Evolutionary conservation across 2,329 filamentous ascomycete species (phyloP).

Genomic region (Ophiostoma sp.): DNA sequence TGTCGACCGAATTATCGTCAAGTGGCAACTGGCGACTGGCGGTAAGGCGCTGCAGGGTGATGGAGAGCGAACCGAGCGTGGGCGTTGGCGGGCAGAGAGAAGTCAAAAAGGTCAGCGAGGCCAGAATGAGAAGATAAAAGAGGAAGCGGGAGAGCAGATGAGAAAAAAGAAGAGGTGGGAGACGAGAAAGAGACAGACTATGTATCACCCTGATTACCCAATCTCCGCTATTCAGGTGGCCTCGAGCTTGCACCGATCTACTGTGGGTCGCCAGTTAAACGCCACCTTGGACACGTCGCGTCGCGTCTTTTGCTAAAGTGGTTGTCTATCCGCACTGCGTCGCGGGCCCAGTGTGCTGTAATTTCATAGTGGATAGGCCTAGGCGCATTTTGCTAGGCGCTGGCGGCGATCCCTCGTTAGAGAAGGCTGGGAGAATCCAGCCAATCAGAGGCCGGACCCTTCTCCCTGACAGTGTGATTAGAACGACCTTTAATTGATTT

Average conservation of each 20-base stretch:
- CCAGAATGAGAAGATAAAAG: background rate
- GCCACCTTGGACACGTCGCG: conserved; percentile 5
- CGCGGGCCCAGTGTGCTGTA: too few species aligned
- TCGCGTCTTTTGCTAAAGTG: conserved; percentile 11
- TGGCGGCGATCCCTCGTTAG: too few species aligned
- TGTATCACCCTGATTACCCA: background rate
- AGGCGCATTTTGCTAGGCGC: too few species aligned
- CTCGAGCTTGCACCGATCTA: conserved; percentile 1
- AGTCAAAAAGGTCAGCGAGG: background rate
- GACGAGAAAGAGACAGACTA: conserved; percentile 3
- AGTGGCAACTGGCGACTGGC: background rate
- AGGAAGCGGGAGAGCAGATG: background rate
- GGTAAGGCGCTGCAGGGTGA: background rate
- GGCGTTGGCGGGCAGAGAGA: background rate
- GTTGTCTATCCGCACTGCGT: background rate
- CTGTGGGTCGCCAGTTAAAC: background rate
- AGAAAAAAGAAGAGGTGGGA: background rate
- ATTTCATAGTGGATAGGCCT: too few species aligned
- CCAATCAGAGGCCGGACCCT: too few species aligned
- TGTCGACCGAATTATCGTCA: background rate
- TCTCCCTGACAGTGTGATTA: too few species aligned
- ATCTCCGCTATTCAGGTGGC: conserved; percentile 8
- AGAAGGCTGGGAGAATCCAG: too few species aligned
- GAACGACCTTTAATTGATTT: too few species aligned
- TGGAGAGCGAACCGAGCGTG: background rate